Conservation (phyloP, 2,329 filamentous ascomycete genomes). For the Orbilia ellipsospora region DNA sequence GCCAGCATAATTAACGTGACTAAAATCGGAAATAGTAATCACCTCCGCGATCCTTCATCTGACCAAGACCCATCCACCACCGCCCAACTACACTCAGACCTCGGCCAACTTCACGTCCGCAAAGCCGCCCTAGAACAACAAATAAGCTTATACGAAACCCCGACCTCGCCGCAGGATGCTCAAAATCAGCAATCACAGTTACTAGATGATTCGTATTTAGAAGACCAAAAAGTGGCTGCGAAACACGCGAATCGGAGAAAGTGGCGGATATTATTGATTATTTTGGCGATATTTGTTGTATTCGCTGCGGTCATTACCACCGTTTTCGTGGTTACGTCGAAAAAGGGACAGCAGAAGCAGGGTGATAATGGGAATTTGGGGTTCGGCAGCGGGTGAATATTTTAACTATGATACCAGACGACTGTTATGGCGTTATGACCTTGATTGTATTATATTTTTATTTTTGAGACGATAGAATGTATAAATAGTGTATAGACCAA, state of each 20-base stretch:
- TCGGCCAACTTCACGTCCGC: neutral
- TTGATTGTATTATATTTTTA: neutral
- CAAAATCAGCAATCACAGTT: neutral
- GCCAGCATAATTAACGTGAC: neutral
- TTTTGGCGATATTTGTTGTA: neutral
- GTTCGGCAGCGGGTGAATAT: neutral
- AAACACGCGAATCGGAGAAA: neutral
- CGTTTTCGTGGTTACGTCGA: conserved; percentile 1
- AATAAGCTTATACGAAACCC: neutral
- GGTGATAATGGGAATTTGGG: neutral
- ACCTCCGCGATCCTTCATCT: neutral
- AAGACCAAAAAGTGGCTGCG: neutral
- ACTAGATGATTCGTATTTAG: conserved; percentile 5
- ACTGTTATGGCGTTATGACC: neutral
- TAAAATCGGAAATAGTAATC: neutral
- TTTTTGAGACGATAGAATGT: neutral
- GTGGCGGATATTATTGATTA: neutral
- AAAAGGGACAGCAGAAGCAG: neutral
- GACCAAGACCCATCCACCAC: neutral
- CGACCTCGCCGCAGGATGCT: neutral
- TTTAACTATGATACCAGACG: neutral
- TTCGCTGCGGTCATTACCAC: neutral
- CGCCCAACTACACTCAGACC: neutral
- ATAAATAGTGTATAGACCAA: neutral
- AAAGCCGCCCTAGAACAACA: conserved; percentile 1